Base-by-base conservation (phyloP, 257 asterid species). In the Primulina eburnea region DNA sequence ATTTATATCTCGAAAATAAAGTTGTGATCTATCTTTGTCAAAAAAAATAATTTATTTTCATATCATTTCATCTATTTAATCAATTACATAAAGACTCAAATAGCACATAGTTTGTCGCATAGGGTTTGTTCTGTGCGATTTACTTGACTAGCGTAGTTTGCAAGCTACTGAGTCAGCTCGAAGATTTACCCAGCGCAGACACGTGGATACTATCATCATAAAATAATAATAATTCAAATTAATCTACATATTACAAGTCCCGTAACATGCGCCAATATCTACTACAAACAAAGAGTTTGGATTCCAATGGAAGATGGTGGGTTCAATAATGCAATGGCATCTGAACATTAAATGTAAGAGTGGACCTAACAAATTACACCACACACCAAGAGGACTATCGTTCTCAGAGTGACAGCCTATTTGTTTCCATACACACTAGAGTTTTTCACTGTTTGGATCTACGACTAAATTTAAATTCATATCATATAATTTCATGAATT, bases 311-410 rank as follows among this genome's bases (percentile, higher is more conserved):
- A 30, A 26, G 53, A 29, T 10, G 6, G 11, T 33, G 17, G 72
- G 52, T 61, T 68, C 84, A 82, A 82, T 82, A 82, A 82, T 82
- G 59, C 77, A 75, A 68, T 68, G 71, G 74, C 84, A 77, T 83
- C 84, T 78, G 83, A 80, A 53, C 73, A 79, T 77, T 79, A 76
- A 85, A 81, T 85, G 83, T 74, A 12, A 10, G 78, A 73, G 88
- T 81, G 84, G 86, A 78, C 88, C 86, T 68, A 68, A 85, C 85
- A 71, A 71, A 72, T 73, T 68, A 66, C 83, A 56, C 80, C 83
- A 77, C 79, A 71, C 77, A 77, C 61, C 29, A 40, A 76, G 50
- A 65, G 78, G 75, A 75, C 82, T 78, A 71, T 81, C 84, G 52
- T 74, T 85, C 86, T 80, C 79, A 72, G 78, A 70, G 53, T 72